A percentile compares a stretch with the other conserved stretches of the same genome.
Evolutionary conservation across 169 alveolate species (phyloP).

Genomic region (Pseudocohnilembus persalinus): DNA sequence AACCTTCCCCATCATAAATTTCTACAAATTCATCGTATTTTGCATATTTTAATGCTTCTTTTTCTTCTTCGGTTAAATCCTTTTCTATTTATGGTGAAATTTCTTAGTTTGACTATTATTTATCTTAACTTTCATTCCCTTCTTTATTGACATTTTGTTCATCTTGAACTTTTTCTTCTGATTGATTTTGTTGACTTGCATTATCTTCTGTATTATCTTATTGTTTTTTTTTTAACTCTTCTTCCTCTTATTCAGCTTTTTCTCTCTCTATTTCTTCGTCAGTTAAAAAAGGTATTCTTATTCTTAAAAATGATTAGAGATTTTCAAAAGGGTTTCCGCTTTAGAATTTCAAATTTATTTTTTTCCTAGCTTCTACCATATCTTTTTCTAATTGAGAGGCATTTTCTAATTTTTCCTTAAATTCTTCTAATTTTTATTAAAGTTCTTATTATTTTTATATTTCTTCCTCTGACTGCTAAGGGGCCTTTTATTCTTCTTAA

Average conservation of each 20-base stretch:
- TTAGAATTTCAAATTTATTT: neutral
- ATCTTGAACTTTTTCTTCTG: conserved; percentile 6
- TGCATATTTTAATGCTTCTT: neutral
- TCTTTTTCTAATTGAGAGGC: conserved; percentile 21
- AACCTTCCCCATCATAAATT: conserved; percentile 47
- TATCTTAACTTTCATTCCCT: neutral
- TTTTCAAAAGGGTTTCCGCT: conserved; percentile 7
- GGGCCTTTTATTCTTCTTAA: neutral
- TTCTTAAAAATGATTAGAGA: conserved; percentile 20
- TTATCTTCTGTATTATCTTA: neutral
- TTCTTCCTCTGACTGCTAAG: neutral
- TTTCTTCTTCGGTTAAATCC: conserved; percentile 20
- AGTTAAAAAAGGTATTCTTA: conserved; percentile 36
- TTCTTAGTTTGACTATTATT: neutral
- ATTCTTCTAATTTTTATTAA: neutral
- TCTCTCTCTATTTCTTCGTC: conserved; percentile 15
- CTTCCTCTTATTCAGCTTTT: conserved; percentile 10
- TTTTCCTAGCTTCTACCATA: conserved; percentile 32
- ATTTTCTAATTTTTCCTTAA: neutral
- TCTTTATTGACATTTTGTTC: neutral
- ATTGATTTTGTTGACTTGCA: neutral
- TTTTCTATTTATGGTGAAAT: conserved; percentile 3
- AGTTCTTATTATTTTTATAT: neutral
- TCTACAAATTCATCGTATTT: conserved; percentile 43
- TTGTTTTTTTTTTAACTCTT: neutral